These are phyloP conservation scores for Citrullus colocynthis DNA, from an alignment of 306 rosid genomes.

Conservation along the genomic window DNA sequence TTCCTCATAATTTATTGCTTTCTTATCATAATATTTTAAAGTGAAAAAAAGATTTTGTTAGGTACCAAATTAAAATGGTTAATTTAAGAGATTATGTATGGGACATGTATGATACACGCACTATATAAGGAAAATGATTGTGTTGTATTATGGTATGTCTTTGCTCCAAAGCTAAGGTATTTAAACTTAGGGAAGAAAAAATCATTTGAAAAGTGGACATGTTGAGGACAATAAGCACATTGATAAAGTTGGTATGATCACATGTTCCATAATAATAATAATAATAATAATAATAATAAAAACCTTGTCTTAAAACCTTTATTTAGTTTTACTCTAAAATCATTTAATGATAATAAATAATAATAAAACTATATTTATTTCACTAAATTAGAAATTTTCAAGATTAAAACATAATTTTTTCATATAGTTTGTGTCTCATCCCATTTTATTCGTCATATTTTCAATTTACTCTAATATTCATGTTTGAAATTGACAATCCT, in stretches of 20 bases:
- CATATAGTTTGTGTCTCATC: too few species aligned
- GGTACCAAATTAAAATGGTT: background rate
- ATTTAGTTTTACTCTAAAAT: too few species aligned
- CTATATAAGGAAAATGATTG: background rate
- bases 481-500: too few species aligned
- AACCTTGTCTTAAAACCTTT: background rate
- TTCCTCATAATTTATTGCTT: background rate
- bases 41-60: background rate
- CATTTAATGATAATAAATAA: too few species aligned
- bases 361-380: too few species aligned
- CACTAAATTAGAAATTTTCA: too few species aligned
- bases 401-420: too few species aligned
- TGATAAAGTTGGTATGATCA: background rate
- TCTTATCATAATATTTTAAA: background rate
- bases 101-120: background rate
- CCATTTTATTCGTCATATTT: too few species aligned
- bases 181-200: background rate
- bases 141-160: background rate
- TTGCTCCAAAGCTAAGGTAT: background rate
- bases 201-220: background rate
- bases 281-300: too few species aligned
- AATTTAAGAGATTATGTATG: background rate
- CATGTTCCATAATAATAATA: background rate
- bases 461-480: too few species aligned
- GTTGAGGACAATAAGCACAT: background rate